These are phyloP conservation scores for Anisogramma anomala DNA, from an alignment of 2,329 filamentous ascomycete genomes.

Conservation along the genomic window DNA sequence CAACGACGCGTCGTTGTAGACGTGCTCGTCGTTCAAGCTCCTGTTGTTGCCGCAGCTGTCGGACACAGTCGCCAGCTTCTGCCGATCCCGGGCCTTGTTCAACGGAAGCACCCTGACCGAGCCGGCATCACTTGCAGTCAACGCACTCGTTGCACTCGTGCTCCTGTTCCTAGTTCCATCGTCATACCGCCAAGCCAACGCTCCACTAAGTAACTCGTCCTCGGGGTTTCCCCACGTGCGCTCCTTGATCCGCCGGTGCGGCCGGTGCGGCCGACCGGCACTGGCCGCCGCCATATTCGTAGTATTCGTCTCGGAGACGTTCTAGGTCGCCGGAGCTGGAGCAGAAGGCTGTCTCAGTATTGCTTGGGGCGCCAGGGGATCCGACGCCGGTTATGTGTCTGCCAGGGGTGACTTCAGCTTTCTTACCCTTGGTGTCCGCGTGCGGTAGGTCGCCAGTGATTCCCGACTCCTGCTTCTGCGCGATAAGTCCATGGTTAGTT, in stretches of 20 bases:
- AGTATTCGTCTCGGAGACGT: constrained; percentile 5
- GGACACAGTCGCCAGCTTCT: neutral
- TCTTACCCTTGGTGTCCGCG: constrained; percentile 14
- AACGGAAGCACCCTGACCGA: neutral
- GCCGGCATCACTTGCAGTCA: neutral
- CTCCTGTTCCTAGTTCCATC: neutral
- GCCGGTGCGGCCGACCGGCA: neutral
- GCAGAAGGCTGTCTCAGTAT: constrained; percentile 3
- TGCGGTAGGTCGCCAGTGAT: constrained; percentile 27
- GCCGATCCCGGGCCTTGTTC: neutral
- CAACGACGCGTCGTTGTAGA: constrained; percentile 8
- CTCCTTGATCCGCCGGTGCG: neutral
- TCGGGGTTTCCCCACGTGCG: constrained; percentile 2
- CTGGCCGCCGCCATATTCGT: neutral
- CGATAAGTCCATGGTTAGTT: constrained; percentile 8
- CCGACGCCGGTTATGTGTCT: constrained; percentile 2
- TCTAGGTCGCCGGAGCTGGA: constrained; percentile 12
- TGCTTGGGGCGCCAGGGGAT: constrained; percentile 10
- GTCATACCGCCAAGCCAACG: constrained; percentile 5
- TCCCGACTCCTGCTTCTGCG: constrained; percentile 24
- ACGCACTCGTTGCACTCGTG: neutral
- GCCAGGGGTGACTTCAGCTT: neutral
- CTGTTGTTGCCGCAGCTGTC: neutral
- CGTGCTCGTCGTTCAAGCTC: neutral
- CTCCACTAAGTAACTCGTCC: constrained; percentile 9